Evolutionary conservation across 345 rosid genomes (phyloP).

Genomic region (Arabidopsis suecica): DNA sequence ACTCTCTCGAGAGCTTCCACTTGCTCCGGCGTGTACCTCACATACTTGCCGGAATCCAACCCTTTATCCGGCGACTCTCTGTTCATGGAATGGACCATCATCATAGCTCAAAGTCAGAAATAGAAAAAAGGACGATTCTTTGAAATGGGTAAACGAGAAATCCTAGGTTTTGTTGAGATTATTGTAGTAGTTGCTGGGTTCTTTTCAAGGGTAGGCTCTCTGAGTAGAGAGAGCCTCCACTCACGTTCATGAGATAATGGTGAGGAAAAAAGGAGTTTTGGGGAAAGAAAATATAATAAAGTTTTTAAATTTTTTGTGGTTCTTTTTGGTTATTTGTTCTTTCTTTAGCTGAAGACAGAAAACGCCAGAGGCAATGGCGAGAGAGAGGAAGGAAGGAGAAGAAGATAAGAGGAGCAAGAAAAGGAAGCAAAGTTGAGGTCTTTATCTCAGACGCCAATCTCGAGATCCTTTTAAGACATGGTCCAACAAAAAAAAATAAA

Average conservation of each 20-base stretch:
- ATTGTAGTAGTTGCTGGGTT: conserved; percentile 24
- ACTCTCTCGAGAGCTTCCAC: conserved; percentile 51
- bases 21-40: conserved; percentile 49
- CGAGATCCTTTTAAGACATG: conserved; percentile 48
- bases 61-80: conserved; percentile 49
- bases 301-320: neutral
- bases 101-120: conserved; percentile 30
- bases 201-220: conserved; percentile 55
- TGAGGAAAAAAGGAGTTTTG: conserved; percentile 25
- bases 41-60: conserved; percentile 49
- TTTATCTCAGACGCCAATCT: conserved; percentile 50
- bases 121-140: neutral
- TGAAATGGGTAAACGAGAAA: neutral
- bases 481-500: neutral
- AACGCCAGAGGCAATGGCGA: conserved; percentile 40
- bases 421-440: conserved; percentile 38
- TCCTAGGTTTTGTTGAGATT: conserved; percentile 26
- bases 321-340: conserved; percentile 8
- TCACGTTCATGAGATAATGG: conserved; percentile 53
- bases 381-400: conserved; percentile 18
- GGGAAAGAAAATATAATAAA: neutral
- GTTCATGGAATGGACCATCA: conserved; percentile 54
- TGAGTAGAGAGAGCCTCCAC: conserved; percentile 57
- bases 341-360: conserved; percentile 16
- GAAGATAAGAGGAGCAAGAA: conserved; percentile 27